phyloP scores from a whole-genome alignment of 2,329 filamentous ascomycete species.

The Paracorniculantispora psalliotae region DNA sequence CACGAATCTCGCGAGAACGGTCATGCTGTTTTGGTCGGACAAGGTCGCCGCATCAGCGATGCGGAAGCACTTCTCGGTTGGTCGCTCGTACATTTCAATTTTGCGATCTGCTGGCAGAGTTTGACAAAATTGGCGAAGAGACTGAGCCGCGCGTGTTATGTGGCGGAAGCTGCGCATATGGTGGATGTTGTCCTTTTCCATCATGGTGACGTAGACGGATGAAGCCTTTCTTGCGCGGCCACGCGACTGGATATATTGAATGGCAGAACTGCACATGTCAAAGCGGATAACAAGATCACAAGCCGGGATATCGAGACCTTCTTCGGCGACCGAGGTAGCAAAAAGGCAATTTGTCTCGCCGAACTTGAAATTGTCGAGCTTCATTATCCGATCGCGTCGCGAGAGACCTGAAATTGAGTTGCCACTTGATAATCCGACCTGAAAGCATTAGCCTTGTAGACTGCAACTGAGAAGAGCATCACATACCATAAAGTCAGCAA shows the following conservation, averaged over 20 bases:
- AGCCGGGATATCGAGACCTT: conserved; percentile 63
- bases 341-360: conserved; percentile 60
- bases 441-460: background rate
- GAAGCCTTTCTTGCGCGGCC: conserved; percentile 74
- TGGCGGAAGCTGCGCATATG: conserved; percentile 56
- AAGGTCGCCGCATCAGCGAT: conserved; percentile 68
- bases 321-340: conserved; percentile 62
- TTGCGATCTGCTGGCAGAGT: conserved; percentile 69
- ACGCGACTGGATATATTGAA: conserved; percentile 90
- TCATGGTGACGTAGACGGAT: conserved; percentile 81
- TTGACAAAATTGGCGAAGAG: conserved; percentile 72
- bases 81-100: conserved; percentile 23
- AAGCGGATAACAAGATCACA: conserved; percentile 70
- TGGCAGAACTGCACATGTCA: conserved; percentile 82
- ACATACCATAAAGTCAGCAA: conserved; percentile 57
- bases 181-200: conserved; percentile 62
- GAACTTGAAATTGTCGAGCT: conserved; percentile 59
- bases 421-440: conserved; percentile 26
- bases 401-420: conserved; percentile 56
- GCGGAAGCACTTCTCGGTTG: conserved; percentile 47
- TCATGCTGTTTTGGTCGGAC: conserved; percentile 69
- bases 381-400: conserved; percentile 68
- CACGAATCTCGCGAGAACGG: conserved; percentile 68
- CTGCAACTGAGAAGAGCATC: background rate
- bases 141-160: conserved; percentile 53